A percentile compares a stretch with the other conserved stretches of the same genome.
Conservation (phyloP, 345 rosid genomes). For the Syzygium aqueum region DNA sequence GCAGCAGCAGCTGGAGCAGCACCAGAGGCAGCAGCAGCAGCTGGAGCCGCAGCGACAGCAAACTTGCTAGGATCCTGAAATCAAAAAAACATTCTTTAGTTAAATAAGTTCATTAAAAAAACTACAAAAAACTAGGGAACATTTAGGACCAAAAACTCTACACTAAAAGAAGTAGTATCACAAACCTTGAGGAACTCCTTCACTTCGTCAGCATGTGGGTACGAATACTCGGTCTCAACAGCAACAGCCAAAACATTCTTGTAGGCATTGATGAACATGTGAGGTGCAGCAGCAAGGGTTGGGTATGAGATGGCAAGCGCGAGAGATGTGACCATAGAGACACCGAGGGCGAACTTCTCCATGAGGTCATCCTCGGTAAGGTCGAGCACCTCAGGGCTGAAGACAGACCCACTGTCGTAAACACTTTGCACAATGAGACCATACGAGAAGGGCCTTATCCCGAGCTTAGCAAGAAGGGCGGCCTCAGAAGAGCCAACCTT, state of each 20-base stretch:
- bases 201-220: slow-evolving; percentile 73
- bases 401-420: slow-evolving; percentile 81
- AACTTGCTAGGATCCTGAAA: slow-evolving; percentile 81
- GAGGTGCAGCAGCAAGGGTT: slow-evolving; percentile 79
- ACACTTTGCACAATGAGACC: slow-evolving; percentile 71
- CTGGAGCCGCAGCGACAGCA: slow-evolving; percentile 38
- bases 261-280: slow-evolving; percentile 87
- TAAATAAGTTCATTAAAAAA: neutral
- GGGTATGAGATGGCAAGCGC: slow-evolving; percentile 84
- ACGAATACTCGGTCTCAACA: slow-evolving; percentile 63
- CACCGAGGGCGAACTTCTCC: slow-evolving; percentile 69
- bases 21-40: slow-evolving; percentile 11
- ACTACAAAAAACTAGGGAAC: neutral
- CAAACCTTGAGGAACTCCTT: slow-evolving; percentile 76
- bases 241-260: slow-evolving; percentile 73
- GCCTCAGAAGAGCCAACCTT: slow-evolving; percentile 98
- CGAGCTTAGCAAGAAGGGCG: slow-evolving; percentile 80
- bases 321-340: slow-evolving; percentile 60
- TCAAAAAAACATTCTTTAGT: neutral
- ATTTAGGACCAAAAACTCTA: neutral
- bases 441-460: slow-evolving; percentile 88
- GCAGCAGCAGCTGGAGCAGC: slow-evolving; percentile 32
- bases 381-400: slow-evolving; percentile 79
- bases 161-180: neutral
- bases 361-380: slow-evolving; percentile 76